Evolutionary conservation across 257 asterid genomes (phyloP).

Genomic region (Forsythia viridissima): DNA sequence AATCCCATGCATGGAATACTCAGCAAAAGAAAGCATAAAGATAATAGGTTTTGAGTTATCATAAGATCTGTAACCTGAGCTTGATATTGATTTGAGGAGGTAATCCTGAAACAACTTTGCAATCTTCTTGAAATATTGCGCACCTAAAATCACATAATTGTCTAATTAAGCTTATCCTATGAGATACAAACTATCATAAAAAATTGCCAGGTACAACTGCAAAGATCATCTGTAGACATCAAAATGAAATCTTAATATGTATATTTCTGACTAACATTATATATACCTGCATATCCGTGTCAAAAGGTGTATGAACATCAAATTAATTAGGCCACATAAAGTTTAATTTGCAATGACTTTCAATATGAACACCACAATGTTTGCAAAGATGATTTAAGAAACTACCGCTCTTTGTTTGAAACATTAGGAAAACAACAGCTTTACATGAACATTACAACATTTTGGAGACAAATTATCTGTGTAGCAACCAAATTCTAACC

Average conservation of each 20-base stretch:
- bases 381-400: not conserved
- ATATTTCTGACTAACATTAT: conserved; percentile 1
- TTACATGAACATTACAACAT: not conserved
- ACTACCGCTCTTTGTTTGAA: not conserved
- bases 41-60: conserved; percentile 7
- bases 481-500: not conserved
- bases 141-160: conserved; percentile 56
- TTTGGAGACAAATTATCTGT: not conserved
- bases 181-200: conserved; percentile 19
- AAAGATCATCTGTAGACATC: not conserved
- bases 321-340: not conserved
- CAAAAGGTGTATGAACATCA: not conserved
- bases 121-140: conserved; percentile 95
- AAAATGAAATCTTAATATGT: conserved; percentile 1
- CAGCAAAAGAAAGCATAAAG: conserved; percentile 19
- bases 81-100: conserved; percentile 75
- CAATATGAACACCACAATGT: not conserved
- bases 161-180: conserved; percentile 20
- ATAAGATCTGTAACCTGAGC: conserved; percentile 63
- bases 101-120: conserved; percentile 61
- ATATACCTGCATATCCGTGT: not conserved
- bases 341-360: not conserved
- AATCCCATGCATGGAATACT: conserved; percentile 36
- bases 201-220: not conserved
- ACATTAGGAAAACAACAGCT: not conserved